Evolutionary conservation across 2,329 filamentous ascomycete species (phyloP).

Genomic region (Penicillium sp.): DNA sequence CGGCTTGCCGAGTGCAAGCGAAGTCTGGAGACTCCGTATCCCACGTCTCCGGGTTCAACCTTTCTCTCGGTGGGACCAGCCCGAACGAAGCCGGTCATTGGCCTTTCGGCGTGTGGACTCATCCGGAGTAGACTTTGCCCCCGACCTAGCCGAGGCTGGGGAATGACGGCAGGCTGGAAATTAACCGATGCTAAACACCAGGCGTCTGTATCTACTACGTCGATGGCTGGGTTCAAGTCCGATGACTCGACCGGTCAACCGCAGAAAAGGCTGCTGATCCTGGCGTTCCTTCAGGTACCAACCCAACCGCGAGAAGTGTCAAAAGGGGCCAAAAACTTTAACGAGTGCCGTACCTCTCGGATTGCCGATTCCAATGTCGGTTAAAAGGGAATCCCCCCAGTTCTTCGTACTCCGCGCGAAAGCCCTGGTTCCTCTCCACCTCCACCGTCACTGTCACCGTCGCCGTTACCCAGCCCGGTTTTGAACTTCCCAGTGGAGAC

Average conservation of each 20-base stretch:
- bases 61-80: neutral
- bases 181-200: conserved; percentile 1
- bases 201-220: neutral
- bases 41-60: neutral
- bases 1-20: conserved; percentile 1
- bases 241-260: neutral
- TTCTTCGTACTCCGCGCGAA: neutral
- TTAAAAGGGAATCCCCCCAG: conserved; percentile 3
- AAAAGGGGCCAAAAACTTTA: neutral
- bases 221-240: neutral
- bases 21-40: conserved; percentile 3
- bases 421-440: too few relatives aligned
- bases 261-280: neutral
- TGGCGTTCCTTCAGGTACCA: neutral
- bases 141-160: conserved; percentile 1
- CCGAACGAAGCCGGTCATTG: neutral
- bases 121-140: conserved; percentile 2
- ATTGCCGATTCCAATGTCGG: conserved; percentile 2
- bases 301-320: neutral
- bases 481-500: neutral
- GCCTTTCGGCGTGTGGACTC: neutral
- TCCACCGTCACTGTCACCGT: neutral
- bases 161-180: neutral
- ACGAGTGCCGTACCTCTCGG: neutral
- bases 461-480: neutral